Base-by-base conservation (phyloP, 148 eudicot species). In the Vaccinium darrowii region DNA sequence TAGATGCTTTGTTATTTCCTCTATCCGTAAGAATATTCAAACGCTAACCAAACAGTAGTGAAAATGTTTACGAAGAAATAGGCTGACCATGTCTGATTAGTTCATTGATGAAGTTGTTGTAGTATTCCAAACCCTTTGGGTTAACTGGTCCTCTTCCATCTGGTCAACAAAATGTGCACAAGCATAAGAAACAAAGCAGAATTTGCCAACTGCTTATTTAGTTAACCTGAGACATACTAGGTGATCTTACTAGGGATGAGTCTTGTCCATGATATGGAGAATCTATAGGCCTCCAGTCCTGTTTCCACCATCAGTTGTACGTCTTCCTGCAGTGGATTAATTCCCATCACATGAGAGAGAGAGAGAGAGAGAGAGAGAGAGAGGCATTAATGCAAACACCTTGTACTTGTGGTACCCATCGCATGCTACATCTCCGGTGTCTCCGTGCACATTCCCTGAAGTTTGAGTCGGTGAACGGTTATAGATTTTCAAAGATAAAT, bases 211-310 rank as follows among this genome's bases (percentile, higher is more conserved):
- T 18, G n/a, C 15, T 33, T 74, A 27, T 27, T 39, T 13, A 58
- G 52, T 47, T 43, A 27, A 71, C 3, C 1, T 14, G 74, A 14
- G 56, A 53, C 21, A 60, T 1, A 50, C 2, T 47, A 52, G 78
- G 69, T 74, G 53, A 47, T 62, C 86, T 47, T 89, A 93, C 97
- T 79, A 0, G 97, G 97, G 74, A 92, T 82, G 9, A 93, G 88
- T 86, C 94, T 92, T 18, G 95, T 85, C 97, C 95, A 92, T 25
- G 94, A 88, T 80, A 94, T 92, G 43, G 95, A 94, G 76, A 92
- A 88, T 80, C 94, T 85, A 57, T 88, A 94, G 19, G 92, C 97
- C 87, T 92, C 92, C 80, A 94, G 50, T 62, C 93, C 91, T 27
- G 91, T 94, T 53, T 92, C 94, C 39, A 75, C 92, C 92, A 91